phyloP scores from a whole-genome alignment of 345 rosid genomes.

The Carallia brachiata region DNA sequence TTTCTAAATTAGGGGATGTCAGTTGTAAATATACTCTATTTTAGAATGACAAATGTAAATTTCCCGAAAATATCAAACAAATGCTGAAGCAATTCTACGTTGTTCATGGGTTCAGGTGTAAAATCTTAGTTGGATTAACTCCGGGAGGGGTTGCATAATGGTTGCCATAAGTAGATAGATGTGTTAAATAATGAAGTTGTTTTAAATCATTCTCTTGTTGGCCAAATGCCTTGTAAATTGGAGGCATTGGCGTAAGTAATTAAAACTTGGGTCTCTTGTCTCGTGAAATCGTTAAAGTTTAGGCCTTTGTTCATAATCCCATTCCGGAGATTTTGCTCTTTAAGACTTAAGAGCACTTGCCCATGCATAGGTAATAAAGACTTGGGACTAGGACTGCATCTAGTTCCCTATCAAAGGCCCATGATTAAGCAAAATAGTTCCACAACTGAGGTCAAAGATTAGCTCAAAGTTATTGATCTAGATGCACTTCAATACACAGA shows the following conservation, averaged over 20 bases:
- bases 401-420: not conserved
- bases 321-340: not conserved
- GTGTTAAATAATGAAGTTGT: not conserved
- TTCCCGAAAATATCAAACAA: too few species aligned
- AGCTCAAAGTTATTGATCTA: not conserved
- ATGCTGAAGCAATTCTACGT: too few species aligned
- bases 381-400: not conserved
- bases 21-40: too few species aligned
- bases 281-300: not conserved
- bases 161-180: not conserved
- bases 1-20: too few species aligned
- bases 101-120: conserved; percentile 52
- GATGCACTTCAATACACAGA: too few species aligned
- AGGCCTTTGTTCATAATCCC: too few species aligned
- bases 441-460: not conserved
- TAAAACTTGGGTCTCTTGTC: not conserved
- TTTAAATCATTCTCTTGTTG: not conserved
- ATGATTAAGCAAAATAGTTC: not conserved
- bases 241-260: too few species aligned
- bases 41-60: too few species aligned
- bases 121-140: conserved; percentile 83
- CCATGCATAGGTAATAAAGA: not conserved
- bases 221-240: not conserved
- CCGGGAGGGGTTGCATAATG: conserved; percentile 57
- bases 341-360: not conserved